Evolutionary conservation across 108 stramenopile genomes (phyloP).

Genomic region (Cylindrotheca closterium): DNA sequence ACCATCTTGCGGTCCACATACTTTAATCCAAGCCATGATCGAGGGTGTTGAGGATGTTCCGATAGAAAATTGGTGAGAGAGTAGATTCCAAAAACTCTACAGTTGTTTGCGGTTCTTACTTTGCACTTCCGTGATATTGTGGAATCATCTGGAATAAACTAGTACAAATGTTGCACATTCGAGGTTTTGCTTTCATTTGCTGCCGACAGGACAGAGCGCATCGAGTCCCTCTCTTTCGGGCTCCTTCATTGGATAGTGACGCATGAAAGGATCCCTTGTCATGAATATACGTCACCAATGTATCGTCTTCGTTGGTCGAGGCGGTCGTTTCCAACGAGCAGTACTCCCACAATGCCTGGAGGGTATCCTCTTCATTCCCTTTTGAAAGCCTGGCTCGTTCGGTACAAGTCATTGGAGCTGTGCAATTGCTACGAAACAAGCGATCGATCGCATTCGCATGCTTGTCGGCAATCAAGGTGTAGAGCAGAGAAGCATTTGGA

Average conservation of each 20-base stretch:
- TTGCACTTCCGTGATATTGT: constrained; percentile 12
- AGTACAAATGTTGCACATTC: constrained; percentile 18
- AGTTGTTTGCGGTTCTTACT: too few species aligned
- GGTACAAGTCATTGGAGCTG: constrained; percentile 8
- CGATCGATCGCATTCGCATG: background rate
- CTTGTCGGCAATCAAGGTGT: constrained; percentile 17
- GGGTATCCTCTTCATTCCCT: constrained; percentile 16
- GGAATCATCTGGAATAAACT: constrained; percentile 7
- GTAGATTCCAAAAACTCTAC: too few species aligned
- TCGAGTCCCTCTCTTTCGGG: constrained; percentile 10
- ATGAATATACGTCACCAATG: constrained; percentile 21
- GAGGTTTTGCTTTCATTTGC: constrained; percentile 2
- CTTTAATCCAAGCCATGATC: background rate
- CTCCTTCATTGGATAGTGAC: constrained; percentile 5
- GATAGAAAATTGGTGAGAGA: too few species aligned
- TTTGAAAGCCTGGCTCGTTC: background rate
- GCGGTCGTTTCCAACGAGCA: constrained; percentile 1
- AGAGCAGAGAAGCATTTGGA: constrained; percentile 1
- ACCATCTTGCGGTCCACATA: constrained; percentile 27
- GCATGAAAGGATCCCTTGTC: constrained; percentile 23
- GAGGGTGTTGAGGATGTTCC: too few species aligned
- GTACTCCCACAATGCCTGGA: constrained; percentile 23
- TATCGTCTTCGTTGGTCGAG: background rate
- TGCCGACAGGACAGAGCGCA: constrained; percentile 9
- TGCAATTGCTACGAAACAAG: background rate